Percentiles rank a stretch among this genome's conserved stretches.
phyloP scores from a whole-genome alignment of 768 basidiomycete species.

The Lanmaoa pseudosensibilis region DNA sequence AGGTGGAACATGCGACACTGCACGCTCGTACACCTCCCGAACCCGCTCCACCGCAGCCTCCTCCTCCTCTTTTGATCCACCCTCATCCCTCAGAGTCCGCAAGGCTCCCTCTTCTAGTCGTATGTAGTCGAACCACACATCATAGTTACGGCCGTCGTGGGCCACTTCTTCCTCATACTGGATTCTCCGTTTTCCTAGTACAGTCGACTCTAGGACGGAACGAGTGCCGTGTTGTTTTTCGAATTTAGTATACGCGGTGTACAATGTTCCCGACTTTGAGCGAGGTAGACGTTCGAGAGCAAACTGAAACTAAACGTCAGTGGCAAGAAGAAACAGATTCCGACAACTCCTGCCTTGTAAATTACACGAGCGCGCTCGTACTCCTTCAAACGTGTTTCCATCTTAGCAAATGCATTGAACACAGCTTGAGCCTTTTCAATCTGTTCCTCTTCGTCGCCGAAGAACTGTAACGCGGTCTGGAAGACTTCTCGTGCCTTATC shows the following conservation, averaged over 20 bases:
- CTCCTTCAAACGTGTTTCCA: conserved; percentile 96
- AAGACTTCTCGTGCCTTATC: conserved; percentile 84
- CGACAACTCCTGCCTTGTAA: conserved; percentile 72
- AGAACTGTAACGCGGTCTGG: conserved; percentile 88
- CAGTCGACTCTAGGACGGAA: conserved; percentile 85
- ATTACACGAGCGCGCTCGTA: conserved; percentile 96
- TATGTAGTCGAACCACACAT: conserved; percentile 97
- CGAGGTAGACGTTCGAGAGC: conserved; percentile 91
- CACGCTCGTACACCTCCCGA: conserved; percentile 92
- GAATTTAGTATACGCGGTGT: conserved; percentile 93
- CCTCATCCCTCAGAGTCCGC: conserved; percentile 72
- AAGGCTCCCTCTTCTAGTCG: conserved; percentile 89
- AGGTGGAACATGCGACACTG: conserved; percentile 93
- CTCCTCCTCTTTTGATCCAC: conserved; percentile 68
- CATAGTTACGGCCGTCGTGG: conserved; percentile 92
- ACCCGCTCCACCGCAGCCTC: conserved; percentile 64
- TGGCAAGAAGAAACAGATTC: background rate
- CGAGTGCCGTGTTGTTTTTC: conserved; percentile 97
- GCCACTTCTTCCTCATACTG: conserved; percentile 96
- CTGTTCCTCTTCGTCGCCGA: conserved; percentile 84
- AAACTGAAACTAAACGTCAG: conserved; percentile 53
- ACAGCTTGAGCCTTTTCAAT: conserved; percentile 89
- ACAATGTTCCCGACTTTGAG: conserved; percentile 85
- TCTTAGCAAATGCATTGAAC: conserved; percentile 91
- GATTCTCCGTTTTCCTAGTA: conserved; percentile 95